Percentiles rank a stretch among this genome's conserved stretches.
These are phyloP conservation scores for Prunus fruticosa DNA, from an alignment of 306 rosid species.

Conservation along the genomic window DNA sequence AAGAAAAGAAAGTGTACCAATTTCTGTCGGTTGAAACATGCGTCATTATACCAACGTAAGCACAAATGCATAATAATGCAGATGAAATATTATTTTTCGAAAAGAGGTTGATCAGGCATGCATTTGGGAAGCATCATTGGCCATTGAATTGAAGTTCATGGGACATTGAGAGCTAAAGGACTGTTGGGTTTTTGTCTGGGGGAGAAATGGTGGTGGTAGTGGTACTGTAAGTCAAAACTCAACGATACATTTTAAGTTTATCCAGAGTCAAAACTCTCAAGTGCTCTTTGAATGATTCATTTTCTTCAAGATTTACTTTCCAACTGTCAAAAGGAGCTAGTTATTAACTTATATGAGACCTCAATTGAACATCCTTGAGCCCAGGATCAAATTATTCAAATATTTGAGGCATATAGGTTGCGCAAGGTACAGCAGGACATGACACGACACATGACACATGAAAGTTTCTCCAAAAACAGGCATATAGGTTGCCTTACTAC, in stretches of 20 bases:
- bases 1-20: conserved; percentile 18
- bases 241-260: too few relatives aligned
- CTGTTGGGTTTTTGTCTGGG: too few relatives aligned
- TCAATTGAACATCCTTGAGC: not conserved
- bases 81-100: too few relatives aligned
- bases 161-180: too few relatives aligned
- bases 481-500: not conserved
- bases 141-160: not conserved
- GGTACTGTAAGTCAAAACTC: too few relatives aligned
- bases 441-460: not conserved
- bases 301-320: not conserved
- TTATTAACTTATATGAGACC: not conserved
- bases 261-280: too few relatives aligned
- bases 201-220: too few relatives aligned
- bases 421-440: not conserved
- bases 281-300: not conserved
- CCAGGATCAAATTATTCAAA: too few relatives aligned
- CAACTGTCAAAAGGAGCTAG: not conserved
- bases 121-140: not conserved
- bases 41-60: conserved; percentile 16
- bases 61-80: too few relatives aligned
- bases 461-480: not conserved
- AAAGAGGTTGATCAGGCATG: not conserved
- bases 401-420: not conserved
- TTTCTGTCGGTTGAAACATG: conserved; percentile 34